phyloP scores from a whole-genome alignment of 768 basidiomycete genomes.

The Trametes maxima region DNA sequence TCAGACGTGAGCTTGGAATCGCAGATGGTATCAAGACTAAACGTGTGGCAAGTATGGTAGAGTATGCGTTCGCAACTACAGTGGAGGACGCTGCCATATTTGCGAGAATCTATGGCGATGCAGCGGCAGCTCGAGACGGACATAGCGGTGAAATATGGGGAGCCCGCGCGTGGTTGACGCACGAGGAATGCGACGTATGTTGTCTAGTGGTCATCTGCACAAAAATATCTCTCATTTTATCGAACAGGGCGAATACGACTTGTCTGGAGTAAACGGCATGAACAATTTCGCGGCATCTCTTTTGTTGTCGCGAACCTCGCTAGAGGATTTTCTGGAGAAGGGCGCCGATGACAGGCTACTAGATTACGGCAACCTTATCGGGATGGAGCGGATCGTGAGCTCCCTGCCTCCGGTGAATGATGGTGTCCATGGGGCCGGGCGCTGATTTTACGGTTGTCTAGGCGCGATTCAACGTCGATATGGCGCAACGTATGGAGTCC shows the following conservation, averaged over 20 bases:
- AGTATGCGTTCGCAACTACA: constrained; percentile 64
- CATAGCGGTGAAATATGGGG: constrained; percentile 56
- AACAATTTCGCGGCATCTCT: constrained; percentile 71
- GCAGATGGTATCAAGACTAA: constrained; percentile 61
- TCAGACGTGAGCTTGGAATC: constrained; percentile 63
- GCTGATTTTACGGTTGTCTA: constrained; percentile 25
- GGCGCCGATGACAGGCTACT: constrained; percentile 48
- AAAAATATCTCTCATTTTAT: not conserved
- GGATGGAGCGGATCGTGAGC: constrained; percentile 55
- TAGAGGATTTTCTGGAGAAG: constrained; percentile 59
- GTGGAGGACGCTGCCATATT: constrained; percentile 59
- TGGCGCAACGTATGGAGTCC: constrained; percentile 38
- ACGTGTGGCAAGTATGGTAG: constrained; percentile 43
- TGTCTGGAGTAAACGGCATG: constrained; percentile 61
- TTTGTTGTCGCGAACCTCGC: constrained; percentile 54
- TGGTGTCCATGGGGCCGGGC: not conserved
- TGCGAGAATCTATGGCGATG: constrained; percentile 59
- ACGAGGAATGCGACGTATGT: constrained; percentile 55
- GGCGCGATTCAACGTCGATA: constrained; percentile 40
- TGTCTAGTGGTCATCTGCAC: not conserved
- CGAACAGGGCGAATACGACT: constrained; percentile 59
- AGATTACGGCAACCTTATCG: constrained; percentile 50
- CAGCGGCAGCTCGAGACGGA: constrained; percentile 48
- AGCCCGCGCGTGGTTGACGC: constrained; percentile 62
- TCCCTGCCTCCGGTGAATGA: not conserved